These are phyloP conservation scores for Ceratocystis diversiconidia DNA, from an alignment of 2,329 filamentous ascomycete genomes.

Conservation along the genomic window DNA sequence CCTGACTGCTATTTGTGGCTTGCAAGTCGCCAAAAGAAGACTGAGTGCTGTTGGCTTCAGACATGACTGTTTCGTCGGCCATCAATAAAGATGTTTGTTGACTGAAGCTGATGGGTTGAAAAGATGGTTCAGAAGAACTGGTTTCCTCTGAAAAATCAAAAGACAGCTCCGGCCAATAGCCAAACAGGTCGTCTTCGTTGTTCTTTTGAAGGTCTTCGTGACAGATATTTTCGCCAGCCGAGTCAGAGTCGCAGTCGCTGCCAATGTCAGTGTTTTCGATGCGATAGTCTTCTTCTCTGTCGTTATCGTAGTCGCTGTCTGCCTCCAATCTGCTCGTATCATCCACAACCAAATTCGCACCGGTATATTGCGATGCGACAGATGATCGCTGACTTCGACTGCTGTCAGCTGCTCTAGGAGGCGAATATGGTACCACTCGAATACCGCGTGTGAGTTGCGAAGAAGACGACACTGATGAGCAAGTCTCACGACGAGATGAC, in stretches of 20 bases:
- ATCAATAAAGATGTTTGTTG: conserved; percentile 14
- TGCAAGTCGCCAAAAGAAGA: conserved; percentile 7
- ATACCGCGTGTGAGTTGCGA: conserved; percentile 30
- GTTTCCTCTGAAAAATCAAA: conserved; percentile 17
- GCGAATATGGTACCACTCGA: conserved; percentile 36
- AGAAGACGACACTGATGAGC: conserved; percentile 16
- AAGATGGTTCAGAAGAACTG: conserved; percentile 15
- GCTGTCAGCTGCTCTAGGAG: conserved; percentile 27
- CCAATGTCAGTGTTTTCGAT: not conserved
- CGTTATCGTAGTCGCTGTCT: no score
- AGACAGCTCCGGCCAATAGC: conserved; percentile 7
- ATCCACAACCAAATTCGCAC: conserved; percentile 16
- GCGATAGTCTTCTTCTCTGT: conserved; percentile 1
- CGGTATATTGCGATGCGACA: conserved; percentile 11
- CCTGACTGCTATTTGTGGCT: not conserved
- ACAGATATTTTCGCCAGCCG: not conserved
- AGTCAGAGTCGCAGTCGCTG: no score
- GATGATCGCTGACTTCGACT: conserved; percentile 20
- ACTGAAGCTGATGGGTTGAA: conserved; percentile 14
- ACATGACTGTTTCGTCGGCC: conserved; percentile 15
- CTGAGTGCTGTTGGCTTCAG: conserved; percentile 9
- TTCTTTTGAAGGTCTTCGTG: not conserved
- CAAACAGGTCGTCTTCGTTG: not conserved
- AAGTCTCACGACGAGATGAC: conserved; percentile 15
- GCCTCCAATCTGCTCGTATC: conserved; percentile 7